Base-by-base conservation (phyloP, 345 rosid species). In the Raphanus raphanistrum region DNA sequence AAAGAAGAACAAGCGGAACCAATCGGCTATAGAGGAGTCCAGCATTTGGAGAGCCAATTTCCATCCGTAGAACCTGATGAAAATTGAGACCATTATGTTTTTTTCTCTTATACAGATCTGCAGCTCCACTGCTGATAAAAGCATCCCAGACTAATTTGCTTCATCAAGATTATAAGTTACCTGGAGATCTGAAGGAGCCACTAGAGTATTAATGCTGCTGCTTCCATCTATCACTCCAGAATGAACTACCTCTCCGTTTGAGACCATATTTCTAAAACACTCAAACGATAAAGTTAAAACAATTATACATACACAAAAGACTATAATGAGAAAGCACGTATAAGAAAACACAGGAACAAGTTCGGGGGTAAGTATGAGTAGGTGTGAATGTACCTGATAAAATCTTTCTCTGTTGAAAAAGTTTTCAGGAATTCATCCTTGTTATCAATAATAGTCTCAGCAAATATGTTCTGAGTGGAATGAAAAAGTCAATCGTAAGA, bases 1-100 rank as follows among this genome's bases (percentile, higher is more conserved):
- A 93, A 77, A 95, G 96, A 87, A 92, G 97, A 84, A 87, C 96
- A 72, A 95, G 93, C 27, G 98, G 99, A 32, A 92, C 86, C 78
- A 92, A 55, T 65, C 89, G 90, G 82, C 98, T 89, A 81, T 95
- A 92, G 65, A 95, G 90, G 74, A 84, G 85, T 59, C 98, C 99
- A 45, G 97, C 85, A 77, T 82, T 88, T 66, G 84, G 74, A 82
- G 85, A 62, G 41, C 85, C 84, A 43, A 92, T 78, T 73, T 74
- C 84, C 96, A 95, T 82, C 64, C 89, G 96, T 73, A 95, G 68
- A 83, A 89, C 92, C 98, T 95, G 82, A 52, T 36, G 62, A 70
- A 29, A 63, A 64, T 43, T 32, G 4, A 41, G 4, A 74, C 41
- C 72, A 61, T 67, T 52, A 25, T 28, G 68, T 12, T 13, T 45